Base-by-base conservation (phyloP, 225 moss, liverwort and hornwort genomes). In the Polytrichum formosum region DNA sequence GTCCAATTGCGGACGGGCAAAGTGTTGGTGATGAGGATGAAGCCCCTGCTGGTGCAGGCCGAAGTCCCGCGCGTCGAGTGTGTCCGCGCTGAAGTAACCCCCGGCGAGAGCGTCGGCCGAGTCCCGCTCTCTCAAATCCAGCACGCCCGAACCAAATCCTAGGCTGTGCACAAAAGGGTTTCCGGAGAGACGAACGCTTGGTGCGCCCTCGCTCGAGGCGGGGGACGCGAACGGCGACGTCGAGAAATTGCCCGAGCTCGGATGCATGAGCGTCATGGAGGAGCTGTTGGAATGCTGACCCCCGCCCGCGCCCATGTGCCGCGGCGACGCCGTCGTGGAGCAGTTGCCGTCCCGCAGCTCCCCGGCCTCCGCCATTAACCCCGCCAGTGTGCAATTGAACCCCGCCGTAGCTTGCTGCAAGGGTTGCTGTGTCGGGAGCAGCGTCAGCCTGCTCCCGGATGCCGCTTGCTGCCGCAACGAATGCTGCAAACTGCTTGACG, bases 231-330 rank as follows among this genome's bases (percentile, higher is more conserved):
- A 86, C 7, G 86, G 86, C 3, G 89, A 86, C 13, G 77, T 77
- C 21, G 81, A 83, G 20, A 82, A 81, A 66, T 79, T 84, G 13
- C 79, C 88, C 5, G 89, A 90, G 56, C 83, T 89, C 30, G 81
- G 83, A 22, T 89, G 89, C 85, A 90, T 79, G 29, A 90, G 83
- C 17, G 89, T 83, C 86, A 90, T 90, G 2, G 89, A 90, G 4
- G 89, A 90, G 37, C 78, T 89, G 71, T 89, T 89, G 7, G 89
- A 89, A 37, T 89, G 89, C 64, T 85, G 89, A 17, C 86, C 83
- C 6, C 26, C 23, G n/a, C 58, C 20, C 58, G 70, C 70, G 62
- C 65, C 71, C n/a, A 77, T 70, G 61, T 83, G 85, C 19, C 89
- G 85, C 16, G 89, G 89, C 1, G 89, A 90, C 8, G 89, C 86